phyloP scores from a whole-genome alignment of 306 rosid genomes.

The Cucurbita ficifolia region DNA sequence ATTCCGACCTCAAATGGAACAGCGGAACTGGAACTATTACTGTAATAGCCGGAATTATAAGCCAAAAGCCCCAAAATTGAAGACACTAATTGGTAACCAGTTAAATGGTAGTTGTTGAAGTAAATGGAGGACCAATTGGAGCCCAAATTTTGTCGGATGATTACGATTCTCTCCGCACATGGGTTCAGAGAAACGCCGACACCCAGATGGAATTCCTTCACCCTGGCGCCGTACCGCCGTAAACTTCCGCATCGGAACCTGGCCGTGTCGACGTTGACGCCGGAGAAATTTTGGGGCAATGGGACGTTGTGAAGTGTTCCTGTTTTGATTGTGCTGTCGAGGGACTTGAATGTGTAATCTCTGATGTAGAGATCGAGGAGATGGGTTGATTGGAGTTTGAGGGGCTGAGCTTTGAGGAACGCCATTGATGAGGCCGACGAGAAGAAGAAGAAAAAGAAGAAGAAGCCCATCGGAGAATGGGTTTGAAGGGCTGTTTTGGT shows the following conservation, averaged over 20 bases:
- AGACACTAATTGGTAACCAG: conserved; percentile 63
- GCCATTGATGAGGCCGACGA: too few relatives aligned
- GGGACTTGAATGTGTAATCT: conserved; percentile 57
- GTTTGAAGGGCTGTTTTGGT: background rate
- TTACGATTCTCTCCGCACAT: conserved; percentile 73
- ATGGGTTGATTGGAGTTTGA: conserved; percentile 26
- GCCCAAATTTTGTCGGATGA: conserved; percentile 59
- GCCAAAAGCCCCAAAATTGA: conserved; percentile 72
- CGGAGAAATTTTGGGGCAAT: conserved; percentile 64
- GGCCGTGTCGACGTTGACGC: conserved; percentile 39
- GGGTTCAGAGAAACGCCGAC: conserved; percentile 58
- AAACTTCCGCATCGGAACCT: conserved; percentile 85
- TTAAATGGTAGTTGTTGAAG: conserved; percentile 47
- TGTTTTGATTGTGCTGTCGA: conserved; percentile 30
- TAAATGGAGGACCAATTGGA: conserved; percentile 64
- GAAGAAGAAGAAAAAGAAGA: background rate
- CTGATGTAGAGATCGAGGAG: conserved; percentile 80
- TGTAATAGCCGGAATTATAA: conserved; percentile 57
- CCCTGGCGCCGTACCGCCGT: conserved; percentile 58
- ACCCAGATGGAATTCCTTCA: conserved; percentile 58
- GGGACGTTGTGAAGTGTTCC: conserved; percentile 41
- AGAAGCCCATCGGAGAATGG: background rate
- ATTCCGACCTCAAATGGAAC: conserved; percentile 67
- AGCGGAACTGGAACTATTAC: conserved; percentile 22
- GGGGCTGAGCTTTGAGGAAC: too few relatives aligned